Percentiles rank a stretch among this genome's conserved stretches.
Evolutionary conservation across 2,329 filamentous ascomycete species (phyloP).

Genomic region (Pyrenochaeta sp.): DNA sequence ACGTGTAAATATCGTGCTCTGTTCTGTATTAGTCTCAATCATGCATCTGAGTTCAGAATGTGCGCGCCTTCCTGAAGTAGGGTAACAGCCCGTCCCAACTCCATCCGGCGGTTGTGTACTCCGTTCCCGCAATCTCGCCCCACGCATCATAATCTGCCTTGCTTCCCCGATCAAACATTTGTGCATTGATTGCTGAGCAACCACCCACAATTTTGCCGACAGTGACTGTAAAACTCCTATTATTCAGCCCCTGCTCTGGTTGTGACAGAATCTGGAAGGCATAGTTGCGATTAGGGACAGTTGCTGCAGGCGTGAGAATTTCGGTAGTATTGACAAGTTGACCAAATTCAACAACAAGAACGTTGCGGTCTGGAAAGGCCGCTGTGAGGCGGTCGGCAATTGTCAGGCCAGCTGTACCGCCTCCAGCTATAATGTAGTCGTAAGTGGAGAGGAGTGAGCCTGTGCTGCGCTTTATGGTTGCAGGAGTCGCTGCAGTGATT

Average conservation of each 20-base stretch:
- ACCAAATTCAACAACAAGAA: conserved; percentile 25
- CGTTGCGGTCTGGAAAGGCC: not conserved
- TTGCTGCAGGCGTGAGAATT: conserved; percentile 15
- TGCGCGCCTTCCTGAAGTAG: conserved; percentile 25
- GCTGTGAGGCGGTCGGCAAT: conserved; percentile 30
- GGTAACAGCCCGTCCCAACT: conserved; percentile 19
- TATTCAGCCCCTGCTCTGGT: conserved; percentile 17
- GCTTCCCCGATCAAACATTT: conserved; percentile 42
- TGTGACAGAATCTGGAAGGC: conserved; percentile 13
- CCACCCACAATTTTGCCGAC: conserved; percentile 40
- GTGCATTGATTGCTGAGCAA: conserved; percentile 41
- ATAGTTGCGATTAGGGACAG: conserved; percentile 10
- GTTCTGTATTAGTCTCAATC: too few species aligned
- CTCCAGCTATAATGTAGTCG: conserved; percentile 33
- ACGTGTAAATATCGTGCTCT: conserved; percentile 18
- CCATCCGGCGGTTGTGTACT: conserved; percentile 54
- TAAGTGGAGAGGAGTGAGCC: conserved; percentile 8
- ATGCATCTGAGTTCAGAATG: too few species aligned
- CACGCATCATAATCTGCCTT: conserved; percentile 58
- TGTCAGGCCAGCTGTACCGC: conserved; percentile 28
- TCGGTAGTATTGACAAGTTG: conserved; percentile 9
- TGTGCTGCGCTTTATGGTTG: too few species aligned
- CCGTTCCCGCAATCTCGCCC: conserved; percentile 57
- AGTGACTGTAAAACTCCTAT: conserved; percentile 9
- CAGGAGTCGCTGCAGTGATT: too few species aligned